Conservation (phyloP, 257 asterid genomes). For the Nyctanthes arbortristis region DNA sequence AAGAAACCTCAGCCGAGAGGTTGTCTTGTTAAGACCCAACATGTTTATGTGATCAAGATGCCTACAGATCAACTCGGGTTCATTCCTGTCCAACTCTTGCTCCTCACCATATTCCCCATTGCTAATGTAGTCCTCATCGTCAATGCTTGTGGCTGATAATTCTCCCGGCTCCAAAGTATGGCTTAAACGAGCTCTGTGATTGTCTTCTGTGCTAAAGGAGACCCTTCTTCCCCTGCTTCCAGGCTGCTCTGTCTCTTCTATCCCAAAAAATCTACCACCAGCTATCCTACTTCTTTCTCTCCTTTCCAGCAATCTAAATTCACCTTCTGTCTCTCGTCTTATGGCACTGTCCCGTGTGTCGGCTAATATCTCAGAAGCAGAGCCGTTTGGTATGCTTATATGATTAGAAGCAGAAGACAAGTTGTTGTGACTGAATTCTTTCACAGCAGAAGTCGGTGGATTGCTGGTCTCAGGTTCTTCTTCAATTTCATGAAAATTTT, state of each 20-base stretch:
- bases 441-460: constrained; percentile 25
- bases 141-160: constrained; percentile 52
- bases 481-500: constrained; percentile 54
- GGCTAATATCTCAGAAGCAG: constrained; percentile 41
- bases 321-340: constrained; percentile 98
- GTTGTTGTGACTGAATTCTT: constrained; percentile 27
- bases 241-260: constrained; percentile 78
- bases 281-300: constrained; percentile 76
- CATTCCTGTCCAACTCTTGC: constrained; percentile 79
- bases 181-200: constrained; percentile 41
- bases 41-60: constrained; percentile 90
- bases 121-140: constrained; percentile 77
- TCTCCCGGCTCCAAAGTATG: constrained; percentile 68
- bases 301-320: constrained; percentile 84
- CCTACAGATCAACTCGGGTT: constrained; percentile 80
- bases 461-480: constrained; percentile 56
- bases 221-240: constrained; percentile 82
- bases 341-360: constrained; percentile 89
- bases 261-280: constrained; percentile 81
- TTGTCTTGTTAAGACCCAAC: constrained; percentile 94
- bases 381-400: constrained; percentile 44
- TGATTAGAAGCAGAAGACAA: constrained; percentile 14
- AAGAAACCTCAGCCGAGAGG: constrained; percentile 81
- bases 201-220: constrained; percentile 84
- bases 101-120: constrained; percentile 70